These are phyloP conservation scores for Phyllosticta citribraziliensis DNA, from an alignment of 2,329 filamentous ascomycete species.

Conservation along the genomic window DNA sequence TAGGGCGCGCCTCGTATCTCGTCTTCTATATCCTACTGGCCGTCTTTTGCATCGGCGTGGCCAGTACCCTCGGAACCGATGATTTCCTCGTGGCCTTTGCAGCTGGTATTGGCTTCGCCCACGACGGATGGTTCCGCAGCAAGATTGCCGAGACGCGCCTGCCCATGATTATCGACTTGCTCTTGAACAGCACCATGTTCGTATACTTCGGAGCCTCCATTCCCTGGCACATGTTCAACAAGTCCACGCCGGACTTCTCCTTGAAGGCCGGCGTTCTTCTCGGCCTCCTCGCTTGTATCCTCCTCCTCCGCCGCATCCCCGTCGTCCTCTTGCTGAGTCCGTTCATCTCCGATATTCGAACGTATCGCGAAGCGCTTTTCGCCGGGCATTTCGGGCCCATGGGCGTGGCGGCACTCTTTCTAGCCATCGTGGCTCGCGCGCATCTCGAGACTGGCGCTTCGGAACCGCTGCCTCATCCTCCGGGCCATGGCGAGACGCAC, in stretches of 20 bases:
- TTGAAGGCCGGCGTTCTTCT: conserved; percentile 36
- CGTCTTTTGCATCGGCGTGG: conserved; percentile 42
- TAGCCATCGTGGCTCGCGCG: conserved; percentile 46
- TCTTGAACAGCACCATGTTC: conserved; percentile 47
- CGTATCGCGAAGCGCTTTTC: conserved; percentile 44
- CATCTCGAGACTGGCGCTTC: conserved; percentile 42
- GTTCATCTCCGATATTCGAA: conserved; percentile 39
- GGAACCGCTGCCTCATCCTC: conserved; percentile 36
- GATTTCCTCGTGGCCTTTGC: conserved; percentile 49
- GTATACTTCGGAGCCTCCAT: conserved; percentile 48
- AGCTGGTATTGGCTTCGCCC: conserved; percentile 45
- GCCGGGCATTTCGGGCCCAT: conserved; percentile 49
- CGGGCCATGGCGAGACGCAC: conserved; percentile 12
- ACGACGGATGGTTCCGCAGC: conserved; percentile 43
- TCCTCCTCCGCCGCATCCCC: conserved; percentile 44
- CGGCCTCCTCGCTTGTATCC: conserved; percentile 38
- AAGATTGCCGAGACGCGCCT: conserved; percentile 32
- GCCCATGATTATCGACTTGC: conserved; percentile 43
- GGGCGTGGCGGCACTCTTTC: conserved; percentile 47
- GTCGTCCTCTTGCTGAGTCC: conserved; percentile 39
- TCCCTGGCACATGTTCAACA: conserved; percentile 38
- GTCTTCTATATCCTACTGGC: conserved; percentile 48
- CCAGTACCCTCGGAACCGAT: conserved; percentile 42
- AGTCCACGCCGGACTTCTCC: conserved; percentile 14
- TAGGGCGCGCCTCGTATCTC: conserved; percentile 41